Percentiles rank a stretch among this genome's conserved stretches.
phyloP scores from a whole-genome alignment of 208 protist genomes.

The Leishmania turanica region DNA sequence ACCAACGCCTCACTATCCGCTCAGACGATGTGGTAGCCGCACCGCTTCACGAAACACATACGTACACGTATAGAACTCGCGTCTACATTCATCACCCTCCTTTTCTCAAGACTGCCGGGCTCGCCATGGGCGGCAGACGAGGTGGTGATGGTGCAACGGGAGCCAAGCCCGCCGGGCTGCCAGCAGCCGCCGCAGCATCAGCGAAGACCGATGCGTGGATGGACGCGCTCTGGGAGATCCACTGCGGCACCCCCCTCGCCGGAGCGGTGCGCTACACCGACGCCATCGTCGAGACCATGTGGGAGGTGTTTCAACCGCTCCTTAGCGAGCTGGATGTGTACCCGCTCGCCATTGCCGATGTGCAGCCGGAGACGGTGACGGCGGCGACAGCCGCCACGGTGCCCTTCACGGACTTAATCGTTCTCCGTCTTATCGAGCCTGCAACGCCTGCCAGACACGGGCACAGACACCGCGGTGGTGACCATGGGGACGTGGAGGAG shows the following conservation, averaged over 20 bases:
- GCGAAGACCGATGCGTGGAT: slow-evolving; percentile 36
- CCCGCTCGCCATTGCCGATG: slow-evolving; percentile 28
- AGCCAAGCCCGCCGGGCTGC: neutral
- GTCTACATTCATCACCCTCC: neutral
- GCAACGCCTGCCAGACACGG: neutral
- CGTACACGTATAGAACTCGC: slow-evolving; percentile 6
- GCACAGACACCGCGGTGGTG: neutral
- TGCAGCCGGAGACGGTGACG: slow-evolving; percentile 17
- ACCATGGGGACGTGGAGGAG: slow-evolving; percentile 19
- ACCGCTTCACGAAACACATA: neutral
- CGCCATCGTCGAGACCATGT: slow-evolving; percentile 67
- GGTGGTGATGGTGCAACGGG: neutral
- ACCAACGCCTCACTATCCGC: neutral
- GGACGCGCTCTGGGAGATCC: slow-evolving; percentile 61
- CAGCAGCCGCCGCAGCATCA: slow-evolving; percentile 9
- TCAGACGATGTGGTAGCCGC: neutral
- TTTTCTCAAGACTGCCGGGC: neutral
- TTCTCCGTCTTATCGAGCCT: slow-evolving; percentile 18
- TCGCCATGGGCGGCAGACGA: neutral
- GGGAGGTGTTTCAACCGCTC: slow-evolving; percentile 66
- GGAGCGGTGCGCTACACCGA: slow-evolving; percentile 57
- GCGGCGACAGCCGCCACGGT: slow-evolving; percentile 17
- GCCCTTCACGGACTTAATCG: slow-evolving; percentile 18
- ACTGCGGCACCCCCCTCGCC: slow-evolving; percentile 48
- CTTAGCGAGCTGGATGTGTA: slow-evolving; percentile 39